phyloP scores from a whole-genome alignment of 2,329 filamentous ascomycete species.

The Alternaria solani region DNA sequence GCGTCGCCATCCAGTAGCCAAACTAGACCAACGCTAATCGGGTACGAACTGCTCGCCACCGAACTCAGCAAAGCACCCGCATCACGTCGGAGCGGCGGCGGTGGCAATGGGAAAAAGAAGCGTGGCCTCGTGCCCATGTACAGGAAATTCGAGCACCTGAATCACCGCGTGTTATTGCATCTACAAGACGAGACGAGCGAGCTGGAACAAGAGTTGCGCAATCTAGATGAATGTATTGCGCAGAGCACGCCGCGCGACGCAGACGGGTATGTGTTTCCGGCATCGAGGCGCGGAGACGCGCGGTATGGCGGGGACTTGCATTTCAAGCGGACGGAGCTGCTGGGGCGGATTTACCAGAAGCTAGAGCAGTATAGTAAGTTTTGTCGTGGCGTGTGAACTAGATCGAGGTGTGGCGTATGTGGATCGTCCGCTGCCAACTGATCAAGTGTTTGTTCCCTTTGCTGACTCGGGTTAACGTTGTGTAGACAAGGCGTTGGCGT shows the following conservation, averaged over 20 bases:
- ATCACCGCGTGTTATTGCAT: conserved; percentile 82
- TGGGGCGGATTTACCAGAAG: conserved; percentile 71
- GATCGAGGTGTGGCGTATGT: no score
- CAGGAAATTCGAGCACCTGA: conserved; percentile 80
- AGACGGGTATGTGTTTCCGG: conserved; percentile 55
- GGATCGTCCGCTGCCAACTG: conserved; percentile 5
- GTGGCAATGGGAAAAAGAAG: neutral
- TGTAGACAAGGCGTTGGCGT: conserved; percentile 62
- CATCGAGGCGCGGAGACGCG: conserved; percentile 67
- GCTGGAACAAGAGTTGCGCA: conserved; percentile 78
- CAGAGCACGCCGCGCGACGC: conserved; percentile 45
- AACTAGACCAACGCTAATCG: conserved; percentile 41
- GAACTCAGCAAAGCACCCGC: conserved; percentile 35
- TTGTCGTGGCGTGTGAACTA: neutral
- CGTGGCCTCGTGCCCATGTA: conserved; percentile 68
- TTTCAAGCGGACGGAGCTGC: conserved; percentile 66
- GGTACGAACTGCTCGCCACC: conserved; percentile 50
- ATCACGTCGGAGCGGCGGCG: conserved; percentile 9
- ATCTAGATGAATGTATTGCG: conserved; percentile 69
- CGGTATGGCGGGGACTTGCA: conserved; percentile 65
- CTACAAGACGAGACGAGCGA: conserved; percentile 86
- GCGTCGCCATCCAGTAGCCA: conserved; percentile 33
- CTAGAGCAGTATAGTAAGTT: conserved; percentile 70
- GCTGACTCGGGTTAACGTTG: conserved; percentile 19
- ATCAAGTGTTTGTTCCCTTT: neutral